These are phyloP conservation scores for Polyporus tsugae DNA, from an alignment of 1,284 basidiomycete genomes.

Conservation along the genomic window DNA sequence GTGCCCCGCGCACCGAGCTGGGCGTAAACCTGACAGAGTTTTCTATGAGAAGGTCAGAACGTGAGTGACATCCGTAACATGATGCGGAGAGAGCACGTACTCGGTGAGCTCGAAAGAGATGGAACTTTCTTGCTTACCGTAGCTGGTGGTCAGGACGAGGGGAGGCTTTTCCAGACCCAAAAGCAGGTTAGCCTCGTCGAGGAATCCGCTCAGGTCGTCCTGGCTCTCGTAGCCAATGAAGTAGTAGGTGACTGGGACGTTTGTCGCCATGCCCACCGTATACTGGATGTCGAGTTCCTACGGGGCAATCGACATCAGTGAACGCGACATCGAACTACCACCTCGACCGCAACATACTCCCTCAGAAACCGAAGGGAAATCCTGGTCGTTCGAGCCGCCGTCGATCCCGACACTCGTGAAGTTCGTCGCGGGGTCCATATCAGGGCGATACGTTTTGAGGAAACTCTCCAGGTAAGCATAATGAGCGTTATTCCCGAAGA, in stretches of 20 bases:
- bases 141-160: slow-evolving; percentile 65
- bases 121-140: slow-evolving; percentile 40
- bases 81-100: slow-evolving; percentile 9
- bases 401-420: slow-evolving; percentile 53
- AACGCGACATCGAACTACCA: too few species aligned
- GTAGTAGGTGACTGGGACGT: slow-evolving; percentile 38
- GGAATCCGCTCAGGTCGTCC: slow-evolving; percentile 26
- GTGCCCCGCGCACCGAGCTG: slow-evolving; percentile 68
- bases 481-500: slow-evolving; percentile 61
- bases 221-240: slow-evolving; percentile 25
- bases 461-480: slow-evolving; percentile 58
- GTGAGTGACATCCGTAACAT: neutral
- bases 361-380: slow-evolving; percentile 48
- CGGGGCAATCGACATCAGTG: neutral
- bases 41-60: slow-evolving; percentile 10
- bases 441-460: slow-evolving; percentile 54
- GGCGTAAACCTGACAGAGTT: slow-evolving; percentile 31
- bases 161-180: slow-evolving; percentile 61
- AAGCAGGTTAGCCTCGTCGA: slow-evolving; percentile 28
- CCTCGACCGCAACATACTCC: slow-evolving; percentile 47
- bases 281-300: slow-evolving; percentile 67
- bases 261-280: slow-evolving; percentile 64
- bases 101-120: slow-evolving; percentile 36
- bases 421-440: slow-evolving; percentile 49
- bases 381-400: slow-evolving; percentile 50